Base-by-base conservation (phyloP, 31 red algal genomes). In the Odonthalia washingtoniensis region DNA sequence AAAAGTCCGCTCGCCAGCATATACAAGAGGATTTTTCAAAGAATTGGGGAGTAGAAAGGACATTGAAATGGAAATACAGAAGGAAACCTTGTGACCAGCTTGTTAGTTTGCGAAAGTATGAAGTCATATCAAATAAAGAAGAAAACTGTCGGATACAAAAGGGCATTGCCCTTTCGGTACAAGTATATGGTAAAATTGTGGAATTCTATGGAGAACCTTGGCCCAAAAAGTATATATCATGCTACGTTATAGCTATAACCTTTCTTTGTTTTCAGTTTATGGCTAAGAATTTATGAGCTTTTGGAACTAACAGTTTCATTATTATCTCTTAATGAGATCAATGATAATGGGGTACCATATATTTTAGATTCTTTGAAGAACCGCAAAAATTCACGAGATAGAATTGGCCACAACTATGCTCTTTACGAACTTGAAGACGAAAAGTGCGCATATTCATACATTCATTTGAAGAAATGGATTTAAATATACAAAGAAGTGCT, bases 21-120 rank as follows among this genome's bases (percentile, higher is more conserved):
- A 4, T 80, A 80, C 28, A 80, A 61, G 0, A 14, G 45, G 26
- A 46, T 9, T 33, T 80, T 63, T 52, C 32, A 34, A 28, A n/a
- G 76, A 34, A 44, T 52, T 1, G 76, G 76, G n/a, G 46, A 80
- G 24, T 80, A 44, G 45, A 80, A 26, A 60, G 76, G 34, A 32
- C 46, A 0, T 0, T 57, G 41, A 5, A 45, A 46, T 21, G 76
- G 0, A 18, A 80, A 28, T 60, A 3, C 76, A 62, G 41, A 57
- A 30, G 27, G 3, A 4, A 6, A n/a, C 9, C 42, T 0, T 52
- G 21, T 9, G 46, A 46, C 40, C 46, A 52, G 14, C 3, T 28
- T 1, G 46, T 80, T 38, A 80, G 57, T n/a, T n/a, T n/a, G n/a
- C n/a, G n/a, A n/a, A n/a, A n/a, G n/a, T n/a, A n/a, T n/a, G n/a